Conservation (phyloP, 768 basidiomycete species). For the Tulasnella sp. region DNA sequence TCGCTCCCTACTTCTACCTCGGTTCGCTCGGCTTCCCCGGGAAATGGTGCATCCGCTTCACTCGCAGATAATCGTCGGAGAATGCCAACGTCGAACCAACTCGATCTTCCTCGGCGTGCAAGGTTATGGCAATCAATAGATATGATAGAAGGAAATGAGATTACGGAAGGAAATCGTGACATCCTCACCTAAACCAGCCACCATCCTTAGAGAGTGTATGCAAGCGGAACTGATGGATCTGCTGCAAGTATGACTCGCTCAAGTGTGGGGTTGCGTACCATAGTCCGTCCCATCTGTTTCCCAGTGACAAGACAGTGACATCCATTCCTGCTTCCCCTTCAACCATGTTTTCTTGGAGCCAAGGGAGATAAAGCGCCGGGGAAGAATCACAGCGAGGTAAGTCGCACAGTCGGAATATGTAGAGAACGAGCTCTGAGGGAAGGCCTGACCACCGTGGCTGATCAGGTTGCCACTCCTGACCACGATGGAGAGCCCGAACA, state of each 20-base stretch:
- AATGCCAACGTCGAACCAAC: conserved; percentile 12
- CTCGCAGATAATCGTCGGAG: not conserved
- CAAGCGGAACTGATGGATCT: not conserved
- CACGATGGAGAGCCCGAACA: not conserved
- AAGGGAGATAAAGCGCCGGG: not conserved
- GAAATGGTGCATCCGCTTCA: too few relatives aligned
- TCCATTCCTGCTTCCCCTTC: not conserved
- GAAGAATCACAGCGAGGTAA: not conserved
- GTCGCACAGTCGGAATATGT: not conserved
- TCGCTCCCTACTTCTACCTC: not conserved
- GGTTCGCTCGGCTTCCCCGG: too few relatives aligned
- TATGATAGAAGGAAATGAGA: too few relatives aligned
- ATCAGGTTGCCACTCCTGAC: not conserved
- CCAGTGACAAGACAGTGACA: not conserved
- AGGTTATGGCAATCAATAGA: too few relatives aligned
- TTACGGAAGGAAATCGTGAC: not conserved
- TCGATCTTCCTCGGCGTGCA: conserved; percentile 1
- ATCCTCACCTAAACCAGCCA: conserved; percentile 4
- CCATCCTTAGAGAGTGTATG: conserved; percentile 3
- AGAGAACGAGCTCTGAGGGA: not conserved
- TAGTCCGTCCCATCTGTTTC: not conserved
- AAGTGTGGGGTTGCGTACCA: not conserved
- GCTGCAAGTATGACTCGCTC: not conserved
- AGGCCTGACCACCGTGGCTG: not conserved
- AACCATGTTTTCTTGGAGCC: not conserved